Percentiles rank a stretch among this genome's conserved stretches.
Conservation (phyloP, 2,329 filamentous ascomycete genomes). For the Madurella mycetomatis region DNA sequence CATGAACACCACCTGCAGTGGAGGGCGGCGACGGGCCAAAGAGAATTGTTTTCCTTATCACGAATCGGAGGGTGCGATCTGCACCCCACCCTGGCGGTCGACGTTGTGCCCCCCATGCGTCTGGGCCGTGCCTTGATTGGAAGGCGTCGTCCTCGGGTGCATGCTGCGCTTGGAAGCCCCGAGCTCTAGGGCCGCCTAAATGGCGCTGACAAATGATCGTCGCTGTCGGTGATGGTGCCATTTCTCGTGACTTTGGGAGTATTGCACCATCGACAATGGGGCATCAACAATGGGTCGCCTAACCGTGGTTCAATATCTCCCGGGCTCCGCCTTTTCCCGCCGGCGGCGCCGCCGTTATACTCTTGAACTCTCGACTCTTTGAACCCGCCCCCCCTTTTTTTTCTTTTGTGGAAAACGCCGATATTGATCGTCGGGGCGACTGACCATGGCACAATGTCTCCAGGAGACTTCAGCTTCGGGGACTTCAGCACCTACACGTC, state of each 20-base stretch:
- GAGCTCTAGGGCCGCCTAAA: slow-evolving; percentile 23
- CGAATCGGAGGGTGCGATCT: slow-evolving; percentile 17
- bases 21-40: slow-evolving; percentile 16
- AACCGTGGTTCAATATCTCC: slow-evolving; percentile 21
- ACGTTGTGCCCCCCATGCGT: slow-evolving; percentile 18
- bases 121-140: slow-evolving; percentile 30
- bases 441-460: slow-evolving; percentile 45
- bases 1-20: slow-evolving; percentile 1
- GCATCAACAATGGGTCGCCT: slow-evolving; percentile 24
- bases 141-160: slow-evolving; percentile 20
- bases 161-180: slow-evolving; percentile 22
- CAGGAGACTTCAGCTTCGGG: slow-evolving; percentile 55
- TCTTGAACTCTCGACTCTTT: slow-evolving; percentile 17
- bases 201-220: slow-evolving; percentile 41
- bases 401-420: slow-evolving; percentile 29
- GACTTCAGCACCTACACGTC: slow-evolving; percentile 51
- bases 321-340: slow-evolving; percentile 24
- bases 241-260: slow-evolving; percentile 50
- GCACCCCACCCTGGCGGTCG: slow-evolving; percentile 16
- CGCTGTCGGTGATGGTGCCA: slow-evolving; percentile 50
- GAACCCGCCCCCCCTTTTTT: no score
- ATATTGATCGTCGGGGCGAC: slow-evolving; percentile 27
- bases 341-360: slow-evolving; percentile 23
- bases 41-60: slow-evolving; percentile 21
- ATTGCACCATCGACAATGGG: slow-evolving; percentile 29